Base-by-base conservation (phyloP, 2,329 filamentous ascomycete genomes). In the Paecilomyces sp. region DNA sequence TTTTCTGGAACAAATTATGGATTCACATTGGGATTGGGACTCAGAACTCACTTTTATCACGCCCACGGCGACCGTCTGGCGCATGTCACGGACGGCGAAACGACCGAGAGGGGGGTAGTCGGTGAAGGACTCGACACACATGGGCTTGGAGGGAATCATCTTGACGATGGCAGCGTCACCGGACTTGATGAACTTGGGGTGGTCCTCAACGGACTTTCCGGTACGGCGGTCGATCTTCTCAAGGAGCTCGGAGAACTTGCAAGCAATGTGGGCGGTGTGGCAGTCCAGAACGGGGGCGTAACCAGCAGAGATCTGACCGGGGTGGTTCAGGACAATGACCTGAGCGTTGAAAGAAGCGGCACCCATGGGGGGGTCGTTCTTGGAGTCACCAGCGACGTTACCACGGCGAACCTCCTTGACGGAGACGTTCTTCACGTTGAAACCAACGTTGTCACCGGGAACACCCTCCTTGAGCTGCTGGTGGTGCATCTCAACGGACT, bases 351-450 rank as follows among this genome's bases (percentile, higher is more conserved):
- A 99, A 76, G 89, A 92, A 75, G 93, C 92, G 76, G 86, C 87
- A 76, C 85, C 94, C 79, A 83, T 79, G 69, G 94, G 91, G 74
- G 94, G 94, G 85, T 99, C 94, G 86, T 96, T 95, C 92, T 99
- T 99, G 88, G 91, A 93, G 91, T 99, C 94, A 91, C 92, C 91
- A 76, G 90, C 90, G 74, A 99, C 94, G 89, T 99, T 97, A 79
- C 94, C 94, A 96, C 94, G 94, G 83, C 94, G 94, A 79, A 99
- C 96, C 81, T 99, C 94, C 92, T 99, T 99, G 85, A 99, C 94
- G 82, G 94, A 97, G 77, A 99, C 94, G 94, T 99, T 99, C 92
- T 99, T 99, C 85, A 99, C 93, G 91, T 99, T 99, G 92, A 99
- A 99, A 75, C 94, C 94, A 81, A 99, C 94, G 87, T 99, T 99